Evolutionary conservation across 192 early-diverging fungal genomes (phyloP), one percentile per base, ranked within the genome.

Genomic region (Backusella sp.): DNA sequence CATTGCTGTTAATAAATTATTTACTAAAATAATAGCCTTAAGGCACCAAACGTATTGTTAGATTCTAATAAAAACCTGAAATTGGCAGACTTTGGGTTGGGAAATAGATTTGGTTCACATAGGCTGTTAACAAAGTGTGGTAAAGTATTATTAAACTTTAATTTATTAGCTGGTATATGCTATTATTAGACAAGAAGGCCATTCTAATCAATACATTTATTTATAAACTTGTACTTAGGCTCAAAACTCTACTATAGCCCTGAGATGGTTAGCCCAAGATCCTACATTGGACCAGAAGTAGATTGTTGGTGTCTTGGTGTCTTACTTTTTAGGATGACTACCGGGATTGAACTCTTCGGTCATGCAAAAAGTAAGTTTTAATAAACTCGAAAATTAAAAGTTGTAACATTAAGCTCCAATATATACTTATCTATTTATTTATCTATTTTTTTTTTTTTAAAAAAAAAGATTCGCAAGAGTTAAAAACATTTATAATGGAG

Each of bases 271-370:
- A 86, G 94, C 70, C 94, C 94, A 53, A 91, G 92, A 52, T 92
- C 90, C 34, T 98, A 98, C 79, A 82, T 84, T 67, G 97, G 97
- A 7, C 95, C 97, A 9, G 97, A 98, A 70, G 90, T 98, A 26
- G 97, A 98, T 75, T 91, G 93, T 42, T 98, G 97, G 97, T 96
- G 94, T 56, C 79, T 97, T n/a, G 97, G 97, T 15, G 92, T 98
- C 0, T 84, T 95, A 19, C 81, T 98, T 19, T 98, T 95, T 77
- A 91, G 95, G 26, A 89, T 97, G 82, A 90, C 77, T 1, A 81
- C 85, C 36, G 86, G 86, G 17, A 66, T 76, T 15, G 86, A 87
- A 52, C 86, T 83, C 17, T 87, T 87, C 62, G 72, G 75, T 4
- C 79, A 80, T 70, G 86, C 84, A 5, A 36, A 80, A 26, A 86